Evolutionary conservation across 1,284 basidiomycete genomes (phyloP), one percentile per base, ranked within the genome.

Genomic region (Rhodotorula sp.): DNA sequence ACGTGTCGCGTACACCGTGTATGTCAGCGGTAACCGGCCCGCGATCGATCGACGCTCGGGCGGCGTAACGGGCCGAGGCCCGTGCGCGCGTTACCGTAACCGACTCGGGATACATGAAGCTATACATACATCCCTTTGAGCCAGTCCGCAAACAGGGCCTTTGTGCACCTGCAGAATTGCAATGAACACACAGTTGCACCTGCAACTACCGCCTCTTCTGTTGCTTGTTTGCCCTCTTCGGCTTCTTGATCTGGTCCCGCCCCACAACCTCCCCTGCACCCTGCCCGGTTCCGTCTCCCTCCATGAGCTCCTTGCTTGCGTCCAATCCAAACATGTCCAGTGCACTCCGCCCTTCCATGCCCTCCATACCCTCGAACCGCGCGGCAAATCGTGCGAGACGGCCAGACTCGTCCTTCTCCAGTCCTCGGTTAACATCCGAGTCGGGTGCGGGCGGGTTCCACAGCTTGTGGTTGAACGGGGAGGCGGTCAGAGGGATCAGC

Each of bases 371-470:
- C 7, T 61, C 57, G 52, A 71, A 75, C 34, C 67, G 36, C 2
- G 56, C 52, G 3, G 67, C 62, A 55, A 75, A 75, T 20, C 60
- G 54, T 2, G 68, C 62, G 22, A 75, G 56, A 11, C 72, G 66
- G 15, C 74, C 74, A 1, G 53, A 59, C 61, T 73, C 71, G 65
- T 75, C 74, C 54, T 56, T 66, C 59, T 75, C 74, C 65, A 73
- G 24, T 3, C 48, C 52, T n/a, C 74, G 66, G 7, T 46, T 51
- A 15, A 52, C 56, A 0, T 57, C 55, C 17, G 69, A 66, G 62
- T 73, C 67, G 2, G 65, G 47, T 24, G 68, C 64, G 48, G 74
- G 74, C 1, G 74, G 74, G 67, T 75, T 75, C 74, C 74, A 75
- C 34, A 75, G 63, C 48, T 59, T 59, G 67, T 75, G 74, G 48